These are phyloP conservation scores for Candida namnaoensis DNA, from an alignment of 805 yeast genomes.

Conservation along the genomic window DNA sequence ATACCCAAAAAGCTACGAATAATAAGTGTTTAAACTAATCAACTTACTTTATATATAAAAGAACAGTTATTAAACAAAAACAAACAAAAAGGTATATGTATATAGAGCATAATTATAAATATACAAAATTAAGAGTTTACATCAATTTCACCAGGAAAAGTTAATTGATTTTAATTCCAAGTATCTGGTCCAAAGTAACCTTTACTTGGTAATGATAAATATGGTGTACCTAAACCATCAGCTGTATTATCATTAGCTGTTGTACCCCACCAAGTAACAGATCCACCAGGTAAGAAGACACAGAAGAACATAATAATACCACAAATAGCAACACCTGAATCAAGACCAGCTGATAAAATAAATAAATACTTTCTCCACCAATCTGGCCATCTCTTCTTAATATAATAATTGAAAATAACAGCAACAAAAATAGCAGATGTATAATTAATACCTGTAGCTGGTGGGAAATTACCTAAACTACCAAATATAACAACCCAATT, in stretches of 20 bases:
- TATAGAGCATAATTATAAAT: too few species aligned
- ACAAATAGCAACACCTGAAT: not conserved
- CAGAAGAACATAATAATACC: not conserved
- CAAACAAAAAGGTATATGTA: too few species aligned
- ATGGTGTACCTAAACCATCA: constrained; percentile 14
- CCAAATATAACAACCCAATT: constrained; percentile 60
- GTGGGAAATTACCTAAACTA: constrained; percentile 49
- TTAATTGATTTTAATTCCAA: not conserved
- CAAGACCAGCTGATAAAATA: not conserved
- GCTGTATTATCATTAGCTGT: constrained; percentile 29
- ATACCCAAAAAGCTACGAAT: too few species aligned
- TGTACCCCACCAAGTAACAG: not conserved
- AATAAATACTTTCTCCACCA: not conserved
- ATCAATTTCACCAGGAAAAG: too few species aligned
- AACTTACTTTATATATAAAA: too few species aligned
- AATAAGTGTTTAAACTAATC: too few species aligned
- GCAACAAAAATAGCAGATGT: not conserved
- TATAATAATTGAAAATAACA: not conserved
- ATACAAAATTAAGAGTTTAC: too few species aligned
- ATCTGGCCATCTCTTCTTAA: not conserved
- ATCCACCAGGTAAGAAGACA: not conserved
- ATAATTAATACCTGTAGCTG: constrained; percentile 22
- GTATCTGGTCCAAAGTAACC: constrained; percentile 25
- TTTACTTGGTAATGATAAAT: constrained; percentile 2
- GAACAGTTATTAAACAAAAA: too few species aligned